Evolutionary conservation across 805 yeast species (phyloP).

Genomic region (Kluyveromyces starmeri): DNA sequence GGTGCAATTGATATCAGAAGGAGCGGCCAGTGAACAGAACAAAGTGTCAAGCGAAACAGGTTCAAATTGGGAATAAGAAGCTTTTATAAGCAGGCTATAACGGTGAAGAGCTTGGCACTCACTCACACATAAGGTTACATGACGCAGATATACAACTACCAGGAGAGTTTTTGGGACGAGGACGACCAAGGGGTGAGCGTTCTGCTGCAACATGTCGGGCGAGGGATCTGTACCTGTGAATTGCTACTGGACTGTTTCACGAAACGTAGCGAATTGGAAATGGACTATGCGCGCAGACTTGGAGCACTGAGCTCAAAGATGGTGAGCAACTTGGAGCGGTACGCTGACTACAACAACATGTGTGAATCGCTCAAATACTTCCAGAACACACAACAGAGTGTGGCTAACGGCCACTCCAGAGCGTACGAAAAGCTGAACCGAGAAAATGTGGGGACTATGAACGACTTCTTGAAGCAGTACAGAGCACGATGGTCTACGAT

Average conservation of each 20-base stretch:
- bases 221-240: slow-evolving; percentile 22
- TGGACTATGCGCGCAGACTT: slow-evolving; percentile 26
- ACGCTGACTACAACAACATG: slow-evolving; percentile 26
- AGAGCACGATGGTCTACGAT: slow-evolving; percentile 23
- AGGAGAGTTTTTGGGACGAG: slow-evolving; percentile 30
- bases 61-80: too few relatives aligned
- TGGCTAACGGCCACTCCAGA: slow-evolving; percentile 25
- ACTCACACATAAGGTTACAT: too few relatives aligned
- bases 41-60: too few relatives aligned
- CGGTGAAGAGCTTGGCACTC: too few relatives aligned
- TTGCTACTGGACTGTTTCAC: slow-evolving; percentile 22
- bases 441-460: slow-evolving; percentile 19
- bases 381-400: slow-evolving; percentile 17
- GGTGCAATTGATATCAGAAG: too few relatives aligned
- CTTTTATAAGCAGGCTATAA: too few relatives aligned
- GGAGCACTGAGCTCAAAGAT: slow-evolving; percentile 26
- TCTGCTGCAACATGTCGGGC: slow-evolving; percentile 21
- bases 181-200: slow-evolving; percentile 26
- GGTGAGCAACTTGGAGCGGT: slow-evolving; percentile 13
- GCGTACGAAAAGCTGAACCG: slow-evolving; percentile 23
- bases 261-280: slow-evolving; percentile 26
- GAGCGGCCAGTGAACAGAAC: too few relatives aligned
- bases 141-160: slow-evolving; percentile 19
- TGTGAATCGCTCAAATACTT: slow-evolving; percentile 13
- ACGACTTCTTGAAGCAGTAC: slow-evolving; percentile 18